Evolutionary conservation across 495 filamentous ascomycete genomes (phyloP), one percentile per base, ranked within the genome.

Genomic region (Lasiosphaeria ovina): DNA sequence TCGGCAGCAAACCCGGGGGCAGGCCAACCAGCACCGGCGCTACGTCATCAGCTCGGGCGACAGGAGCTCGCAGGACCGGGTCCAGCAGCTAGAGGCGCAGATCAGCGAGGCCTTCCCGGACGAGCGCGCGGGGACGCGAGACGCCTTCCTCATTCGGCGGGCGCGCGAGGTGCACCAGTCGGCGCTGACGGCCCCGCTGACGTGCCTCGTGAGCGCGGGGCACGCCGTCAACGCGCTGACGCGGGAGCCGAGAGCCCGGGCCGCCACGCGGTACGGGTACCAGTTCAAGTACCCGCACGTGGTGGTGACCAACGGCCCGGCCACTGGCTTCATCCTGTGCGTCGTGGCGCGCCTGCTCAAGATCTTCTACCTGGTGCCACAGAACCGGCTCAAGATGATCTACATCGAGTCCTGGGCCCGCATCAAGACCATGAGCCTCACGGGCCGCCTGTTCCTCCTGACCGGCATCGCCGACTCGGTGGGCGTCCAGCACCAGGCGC

Each of bases 361-460:
- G 60, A 81, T 91, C 59, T 77, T 84, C 52, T 69, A 71, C 34
- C 32, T 85, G 1, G 61, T 69, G 12, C 79, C 79, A 3, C 65
- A 64, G 10, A 54, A 64, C 58, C 69, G 66, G 54, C 79, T 76
- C 42, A 81, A 80, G 68, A 83, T 93, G 6, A 80, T 98, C 24
- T 98, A 93, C 69, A 81, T 97, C 12, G 94, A 98, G 81, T 91
- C 86, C 34, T 98, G 91, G 88, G 95, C 94, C 2, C 82, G 93
- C 16, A 87, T 94, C 3, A 84, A 77, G 57, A 85, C 80, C 9
- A 69, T 96, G 66, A 97, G 93, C 76, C 72, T 95, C 53, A 92
- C 88, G 57, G 93, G 93, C 6, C 83, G 81, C 62, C 72, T 97
- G 6, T 76, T 97, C 55, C 68, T 67, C 33, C 61, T 57, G 57